These are phyloP conservation scores for Kwoniella newhampshirensis DNA, from an alignment of 768 basidiomycete species.

Conservation along the genomic window DNA sequence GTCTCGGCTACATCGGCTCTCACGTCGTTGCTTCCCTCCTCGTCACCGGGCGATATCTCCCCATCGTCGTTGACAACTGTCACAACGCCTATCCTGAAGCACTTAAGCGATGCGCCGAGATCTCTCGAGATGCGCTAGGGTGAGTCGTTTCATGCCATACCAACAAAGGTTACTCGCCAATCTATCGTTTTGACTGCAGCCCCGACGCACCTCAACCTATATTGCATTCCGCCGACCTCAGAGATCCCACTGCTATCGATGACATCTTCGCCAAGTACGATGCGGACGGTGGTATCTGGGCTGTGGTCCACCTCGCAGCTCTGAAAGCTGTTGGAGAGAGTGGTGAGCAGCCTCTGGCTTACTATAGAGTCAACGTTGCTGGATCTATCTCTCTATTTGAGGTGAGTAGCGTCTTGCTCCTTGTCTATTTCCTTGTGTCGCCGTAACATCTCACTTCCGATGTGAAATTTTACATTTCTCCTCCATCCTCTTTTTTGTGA, in stretches of 20 bases:
- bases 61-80: slow-evolving; percentile 92
- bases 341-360: slow-evolving; percentile 83
- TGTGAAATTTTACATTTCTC: background rate
- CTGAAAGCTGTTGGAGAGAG: slow-evolving; percentile 98
- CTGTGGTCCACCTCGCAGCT: slow-evolving; percentile 92
- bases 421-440: background rate
- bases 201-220: slow-evolving; percentile 40
- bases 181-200: slow-evolving; percentile 14
- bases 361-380: slow-evolving; percentile 90
- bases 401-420: too few relatives aligned
- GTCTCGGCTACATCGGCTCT: slow-evolving; percentile 65
- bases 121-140: slow-evolving; percentile 70
- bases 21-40: slow-evolving; percentile 87
- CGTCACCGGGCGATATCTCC: slow-evolving; percentile 82
- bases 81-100: slow-evolving; percentile 83
- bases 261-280: slow-evolving; percentile 75
- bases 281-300: slow-evolving; percentile 88
- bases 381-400: slow-evolving; percentile 78
- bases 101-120: slow-evolving; percentile 67
- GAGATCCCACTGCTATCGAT: slow-evolving; percentile 67
- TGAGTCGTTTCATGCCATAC: slow-evolving; percentile 27
- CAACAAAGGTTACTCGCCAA: background rate
- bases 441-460: background rate
- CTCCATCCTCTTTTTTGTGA: too few relatives aligned
- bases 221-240: slow-evolving; percentile 66